These are phyloP conservation scores for Cryphonectria japonica DNA, from an alignment of 2,329 filamentous ascomycete species.

Conservation along the genomic window DNA sequence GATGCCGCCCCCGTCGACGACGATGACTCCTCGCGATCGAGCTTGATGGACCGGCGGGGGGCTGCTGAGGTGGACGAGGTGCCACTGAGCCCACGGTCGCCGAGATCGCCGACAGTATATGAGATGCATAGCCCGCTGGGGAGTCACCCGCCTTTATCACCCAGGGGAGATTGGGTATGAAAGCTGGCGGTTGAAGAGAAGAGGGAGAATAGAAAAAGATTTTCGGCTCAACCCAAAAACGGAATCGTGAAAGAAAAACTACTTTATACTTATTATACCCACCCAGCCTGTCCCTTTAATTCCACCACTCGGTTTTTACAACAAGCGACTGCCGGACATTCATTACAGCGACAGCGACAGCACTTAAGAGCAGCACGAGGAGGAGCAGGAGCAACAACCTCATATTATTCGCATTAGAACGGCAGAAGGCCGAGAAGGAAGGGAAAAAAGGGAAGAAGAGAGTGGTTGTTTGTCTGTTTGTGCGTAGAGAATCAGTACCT, in stretches of 20 bases:
- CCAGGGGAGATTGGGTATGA: conserved; percentile 22
- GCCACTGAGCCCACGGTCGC: neutral
- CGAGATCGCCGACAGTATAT: neutral
- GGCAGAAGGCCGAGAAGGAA: neutral
- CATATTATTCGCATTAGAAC: neutral
- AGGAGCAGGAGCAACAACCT: neutral
- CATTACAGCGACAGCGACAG: neutral
- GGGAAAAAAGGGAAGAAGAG: neutral
- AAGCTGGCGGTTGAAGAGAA: neutral
- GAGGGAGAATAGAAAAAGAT: neutral
- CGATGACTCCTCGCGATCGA: conserved; percentile 5
- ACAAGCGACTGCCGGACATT: neutral
- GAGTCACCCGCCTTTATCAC: conserved; percentile 22
- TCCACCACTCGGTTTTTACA: neutral
- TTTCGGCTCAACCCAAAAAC: neutral
- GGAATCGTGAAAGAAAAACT: neutral
- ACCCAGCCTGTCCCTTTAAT: neutral
- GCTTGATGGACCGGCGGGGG: neutral
- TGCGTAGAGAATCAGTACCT: neutral
- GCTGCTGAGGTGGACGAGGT: neutral
- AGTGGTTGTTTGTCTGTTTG: neutral
- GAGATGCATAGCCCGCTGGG: conserved; percentile 21
- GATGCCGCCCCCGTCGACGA: conserved; percentile 7
- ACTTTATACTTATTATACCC: neutral
- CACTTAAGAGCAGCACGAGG: neutral